Conservation (phyloP, 1,284 basidiomycete genomes). For the Malassezia sympodialis region DNA sequence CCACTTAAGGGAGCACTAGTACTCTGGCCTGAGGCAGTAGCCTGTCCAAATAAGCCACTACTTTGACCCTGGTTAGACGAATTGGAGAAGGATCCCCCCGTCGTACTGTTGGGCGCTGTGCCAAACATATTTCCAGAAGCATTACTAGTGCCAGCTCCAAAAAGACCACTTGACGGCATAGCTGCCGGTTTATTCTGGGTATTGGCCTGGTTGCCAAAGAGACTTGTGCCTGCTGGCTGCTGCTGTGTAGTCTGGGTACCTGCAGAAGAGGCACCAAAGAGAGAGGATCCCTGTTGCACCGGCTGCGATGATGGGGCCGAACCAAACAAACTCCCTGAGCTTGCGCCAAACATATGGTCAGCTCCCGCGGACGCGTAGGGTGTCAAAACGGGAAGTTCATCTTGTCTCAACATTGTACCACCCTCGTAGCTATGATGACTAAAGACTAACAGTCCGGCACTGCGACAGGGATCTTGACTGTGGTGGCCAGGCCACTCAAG, state of each 20-base stretch:
- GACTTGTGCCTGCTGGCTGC: slow-evolving; percentile 19
- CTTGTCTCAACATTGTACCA: background rate
- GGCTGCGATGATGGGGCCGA: background rate
- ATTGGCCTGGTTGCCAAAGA: slow-evolving; percentile 18
- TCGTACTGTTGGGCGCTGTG: background rate
- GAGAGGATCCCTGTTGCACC: background rate
- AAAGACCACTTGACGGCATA: slow-evolving; percentile 1
- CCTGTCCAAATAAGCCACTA: slow-evolving; percentile 5
- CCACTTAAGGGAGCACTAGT: background rate
- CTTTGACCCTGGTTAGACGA: slow-evolving; percentile 7
- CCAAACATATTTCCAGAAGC: slow-evolving; percentile 13
- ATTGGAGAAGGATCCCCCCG: slow-evolving; percentile 16
- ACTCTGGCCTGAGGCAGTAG: background rate
- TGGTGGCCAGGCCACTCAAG: slow-evolving; percentile 34
- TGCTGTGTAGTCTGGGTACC: slow-evolving; percentile 12
- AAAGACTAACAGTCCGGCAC: slow-evolving; percentile 35
- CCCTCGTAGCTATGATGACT: background rate
- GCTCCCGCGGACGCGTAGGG: slow-evolving; percentile 6
- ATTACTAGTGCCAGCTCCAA: slow-evolving; percentile 6
- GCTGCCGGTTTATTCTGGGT: background rate
- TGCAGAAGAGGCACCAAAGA: background rate
- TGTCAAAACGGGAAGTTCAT: background rate
- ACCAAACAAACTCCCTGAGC: slow-evolving; percentile 4
- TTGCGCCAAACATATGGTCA: slow-evolving; percentile 14
- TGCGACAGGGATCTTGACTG: slow-evolving; percentile 37